A percentile compares a stretch with the other conserved stretches of the same genome.
Evolutionary conservation across 2,329 filamentous ascomycete species (phyloP).

Genomic region (Aspergillus sclerotialis): DNA sequence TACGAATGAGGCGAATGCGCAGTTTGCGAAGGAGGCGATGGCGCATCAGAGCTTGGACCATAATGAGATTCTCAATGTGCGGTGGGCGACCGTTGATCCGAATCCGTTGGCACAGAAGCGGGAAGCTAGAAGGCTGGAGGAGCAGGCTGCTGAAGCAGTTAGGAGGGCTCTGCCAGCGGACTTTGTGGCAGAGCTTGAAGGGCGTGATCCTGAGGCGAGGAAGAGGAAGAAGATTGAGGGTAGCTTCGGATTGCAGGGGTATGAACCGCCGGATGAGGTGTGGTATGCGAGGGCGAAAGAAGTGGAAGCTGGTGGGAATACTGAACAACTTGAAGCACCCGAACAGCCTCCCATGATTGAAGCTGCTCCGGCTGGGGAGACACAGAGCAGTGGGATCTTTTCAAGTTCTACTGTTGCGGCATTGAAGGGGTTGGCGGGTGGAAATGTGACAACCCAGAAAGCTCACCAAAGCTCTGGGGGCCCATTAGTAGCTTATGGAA

Average conservation of each 20-base stretch:
- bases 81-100: conserved; percentile 94
- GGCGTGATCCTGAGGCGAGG: conserved; percentile 74
- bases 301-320: conserved; percentile 54
- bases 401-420: conserved; percentile 76
- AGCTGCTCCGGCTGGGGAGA: conserved; percentile 27
- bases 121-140: conserved; percentile 81
- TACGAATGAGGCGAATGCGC: conserved; percentile 77
- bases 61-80: conserved; percentile 85
- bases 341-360: conserved; percentile 43
- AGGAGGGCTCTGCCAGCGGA: conserved; percentile 78
- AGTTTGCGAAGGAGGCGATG: conserved; percentile 95
- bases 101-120: conserved; percentile 92
- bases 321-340: conserved; percentile 51
- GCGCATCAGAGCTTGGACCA: conserved; percentile 88
- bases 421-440: conserved; percentile 51
- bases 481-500: conserved; percentile 81
- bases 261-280: conserved; percentile 88
- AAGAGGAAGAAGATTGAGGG: conserved; percentile 88
- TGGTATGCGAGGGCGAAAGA: conserved; percentile 80
- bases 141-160: conserved; percentile 93
- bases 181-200: conserved; percentile 90
- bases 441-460: conserved; percentile 37
- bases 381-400: conserved; percentile 58
- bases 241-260: conserved; percentile 79
- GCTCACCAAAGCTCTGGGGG: conserved; percentile 45